Conservation (phyloP, 2,329 filamentous ascomycete species). For the Colletotrichum neosansevieriae region DNA sequence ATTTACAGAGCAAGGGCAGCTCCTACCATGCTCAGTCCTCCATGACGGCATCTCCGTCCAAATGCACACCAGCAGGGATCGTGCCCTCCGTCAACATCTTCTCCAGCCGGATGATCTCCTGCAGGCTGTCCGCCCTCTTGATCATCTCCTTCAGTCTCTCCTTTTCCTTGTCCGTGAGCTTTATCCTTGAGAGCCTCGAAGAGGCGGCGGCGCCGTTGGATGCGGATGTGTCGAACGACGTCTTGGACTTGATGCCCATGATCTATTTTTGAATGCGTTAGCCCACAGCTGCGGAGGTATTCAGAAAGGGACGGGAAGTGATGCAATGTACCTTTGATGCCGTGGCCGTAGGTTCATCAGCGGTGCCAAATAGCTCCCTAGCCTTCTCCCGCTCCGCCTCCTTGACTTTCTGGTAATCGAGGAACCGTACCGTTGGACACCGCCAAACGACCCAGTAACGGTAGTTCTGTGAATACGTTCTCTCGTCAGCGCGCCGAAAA, state of each 20-base stretch:
- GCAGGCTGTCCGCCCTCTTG: slow-evolving; percentile 86
- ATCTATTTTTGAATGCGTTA: slow-evolving; percentile 64
- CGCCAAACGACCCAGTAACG: slow-evolving; percentile 92
- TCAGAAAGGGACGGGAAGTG: too few species aligned
- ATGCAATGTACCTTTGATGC: slow-evolving; percentile 72
- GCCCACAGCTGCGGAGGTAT: not conserved
- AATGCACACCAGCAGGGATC: slow-evolving; percentile 77
- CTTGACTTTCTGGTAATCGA: slow-evolving; percentile 94
- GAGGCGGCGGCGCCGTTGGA: slow-evolving; percentile 57
- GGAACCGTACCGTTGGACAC: slow-evolving; percentile 85
- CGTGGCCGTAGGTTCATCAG: slow-evolving; percentile 81
- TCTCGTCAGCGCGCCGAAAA: slow-evolving; percentile 10
- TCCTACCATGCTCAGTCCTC: slow-evolving; percentile 62
- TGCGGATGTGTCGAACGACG: slow-evolving; percentile 68
- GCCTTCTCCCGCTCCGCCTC: slow-evolving; percentile 83
- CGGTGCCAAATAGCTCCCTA: slow-evolving; percentile 84
- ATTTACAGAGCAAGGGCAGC: not conserved
- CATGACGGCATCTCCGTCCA: slow-evolving; percentile 65
- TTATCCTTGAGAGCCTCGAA: slow-evolving; percentile 80
- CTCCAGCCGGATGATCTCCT: slow-evolving; percentile 91
- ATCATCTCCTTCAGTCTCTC: slow-evolving; percentile 88
- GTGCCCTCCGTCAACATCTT: slow-evolving; percentile 92
- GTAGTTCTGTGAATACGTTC: slow-evolving; percentile 74
- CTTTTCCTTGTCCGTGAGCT: slow-evolving; percentile 90
- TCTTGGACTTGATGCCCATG: slow-evolving; percentile 84